Conservation (phyloP, 2,329 filamentous ascomycete genomes). For the Fusarium sp. region DNA sequence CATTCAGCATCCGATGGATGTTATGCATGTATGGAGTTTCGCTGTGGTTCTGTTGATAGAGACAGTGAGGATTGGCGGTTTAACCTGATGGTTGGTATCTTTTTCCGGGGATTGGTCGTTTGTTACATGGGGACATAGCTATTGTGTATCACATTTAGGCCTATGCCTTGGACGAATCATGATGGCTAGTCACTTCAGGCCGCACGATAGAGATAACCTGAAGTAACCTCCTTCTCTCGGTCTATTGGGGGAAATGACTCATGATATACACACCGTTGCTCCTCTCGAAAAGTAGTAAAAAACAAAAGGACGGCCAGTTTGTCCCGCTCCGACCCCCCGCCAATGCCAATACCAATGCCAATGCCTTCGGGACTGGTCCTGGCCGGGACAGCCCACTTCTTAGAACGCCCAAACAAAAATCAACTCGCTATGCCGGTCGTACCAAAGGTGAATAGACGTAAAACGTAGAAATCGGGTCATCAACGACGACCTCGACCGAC, state of each 20-base stretch:
- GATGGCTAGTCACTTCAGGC: background rate
- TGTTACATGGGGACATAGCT: background rate
- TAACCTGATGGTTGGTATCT: background rate
- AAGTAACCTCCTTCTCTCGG: constrained; percentile 10
- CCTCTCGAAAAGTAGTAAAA: constrained; percentile 30
- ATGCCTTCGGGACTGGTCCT: constrained; percentile 16
- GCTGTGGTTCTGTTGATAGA: background rate
- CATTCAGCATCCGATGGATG: constrained; percentile 18
- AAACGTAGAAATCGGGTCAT: background rate
- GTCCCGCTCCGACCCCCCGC: constrained; percentile 13
- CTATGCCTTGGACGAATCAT: background rate
- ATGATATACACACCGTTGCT: constrained; percentile 32
- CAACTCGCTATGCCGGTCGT: constrained; percentile 42
- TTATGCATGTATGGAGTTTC: constrained; percentile 26
- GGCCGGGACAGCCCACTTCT: constrained; percentile 24
- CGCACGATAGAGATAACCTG: background rate
- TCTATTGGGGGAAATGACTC: constrained; percentile 29
- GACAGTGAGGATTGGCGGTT: background rate
- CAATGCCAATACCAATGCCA: constrained; percentile 22
- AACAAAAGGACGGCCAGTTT: constrained; percentile 19
- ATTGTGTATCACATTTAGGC: background rate
- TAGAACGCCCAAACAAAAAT: constrained; percentile 38
- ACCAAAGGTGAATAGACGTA: constrained; percentile 32
- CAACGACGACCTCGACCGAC: background rate
- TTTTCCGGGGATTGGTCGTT: background rate